phyloP scores from a whole-genome alignment of 23 red algal species.

The Chondrus crispus region DNA sequence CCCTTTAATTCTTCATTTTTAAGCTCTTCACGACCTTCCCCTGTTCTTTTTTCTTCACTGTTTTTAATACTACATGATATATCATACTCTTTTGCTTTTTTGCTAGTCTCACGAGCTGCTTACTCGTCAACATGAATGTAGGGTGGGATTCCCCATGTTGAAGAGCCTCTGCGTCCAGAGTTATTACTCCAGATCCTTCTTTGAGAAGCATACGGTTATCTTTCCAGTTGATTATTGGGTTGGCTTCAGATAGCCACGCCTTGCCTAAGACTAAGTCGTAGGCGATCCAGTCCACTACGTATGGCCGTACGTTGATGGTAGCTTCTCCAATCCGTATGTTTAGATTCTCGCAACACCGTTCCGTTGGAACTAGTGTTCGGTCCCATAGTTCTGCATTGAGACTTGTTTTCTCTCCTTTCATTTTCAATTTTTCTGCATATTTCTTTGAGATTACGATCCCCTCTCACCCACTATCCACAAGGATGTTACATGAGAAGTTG shows the following conservation, averaged over 20 bases:
- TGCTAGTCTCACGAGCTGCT: not conserved
- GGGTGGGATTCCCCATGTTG: not conserved
- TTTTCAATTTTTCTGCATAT: not conserved
- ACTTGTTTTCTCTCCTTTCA: not conserved
- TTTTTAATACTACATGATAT: not conserved
- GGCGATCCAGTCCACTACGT: conserved; percentile 5
- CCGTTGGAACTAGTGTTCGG: not conserved
- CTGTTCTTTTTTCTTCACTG: not conserved
- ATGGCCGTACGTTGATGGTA: not conserved
- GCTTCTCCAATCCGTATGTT: not conserved
- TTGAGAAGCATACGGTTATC: not conserved
- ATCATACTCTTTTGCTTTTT: conserved; percentile 11
- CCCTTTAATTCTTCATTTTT: not conserved
- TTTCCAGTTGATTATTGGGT: not conserved
- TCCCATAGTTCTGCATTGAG: conserved; percentile 21
- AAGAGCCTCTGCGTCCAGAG: conserved; percentile 5
- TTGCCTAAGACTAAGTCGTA: conserved; percentile 28
- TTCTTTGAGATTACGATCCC: conserved; percentile 10
- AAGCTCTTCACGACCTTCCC: not conserved
- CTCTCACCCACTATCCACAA: conserved; percentile 22
- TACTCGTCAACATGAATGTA: conserved; percentile 10
- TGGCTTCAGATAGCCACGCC: not conserved
- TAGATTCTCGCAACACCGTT: not conserved
- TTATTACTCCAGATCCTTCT: not conserved
- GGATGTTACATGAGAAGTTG: not conserved